Evolutionary conservation across 2,329 filamentous ascomycete genomes (phyloP).

Genomic region (Zopfia rhizophila): DNA sequence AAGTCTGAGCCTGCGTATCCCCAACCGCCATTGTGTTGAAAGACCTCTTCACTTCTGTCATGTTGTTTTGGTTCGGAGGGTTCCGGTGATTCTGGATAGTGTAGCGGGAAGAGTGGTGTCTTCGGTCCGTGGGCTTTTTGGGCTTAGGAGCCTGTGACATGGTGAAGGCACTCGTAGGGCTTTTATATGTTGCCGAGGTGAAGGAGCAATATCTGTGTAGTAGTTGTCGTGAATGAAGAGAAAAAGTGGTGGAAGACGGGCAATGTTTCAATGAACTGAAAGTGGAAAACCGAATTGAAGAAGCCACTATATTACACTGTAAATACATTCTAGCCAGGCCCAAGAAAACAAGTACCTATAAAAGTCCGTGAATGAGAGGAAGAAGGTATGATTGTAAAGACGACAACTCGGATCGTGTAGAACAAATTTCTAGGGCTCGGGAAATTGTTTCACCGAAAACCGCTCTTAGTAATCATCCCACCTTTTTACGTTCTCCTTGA

Average conservation of each 20-base stretch:
- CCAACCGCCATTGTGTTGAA: conserved; percentile 1
- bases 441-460: too few species aligned
- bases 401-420: too few species aligned
- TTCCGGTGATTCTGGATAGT: neutral
- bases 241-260: neutral
- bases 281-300: too few species aligned
- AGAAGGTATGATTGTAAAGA: too few species aligned
- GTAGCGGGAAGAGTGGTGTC: neutral
- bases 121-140: neutral
- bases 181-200: neutral
- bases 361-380: too few species aligned
- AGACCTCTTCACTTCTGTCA: neutral
- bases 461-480: too few species aligned
- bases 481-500: too few species aligned
- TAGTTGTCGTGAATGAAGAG: neutral
- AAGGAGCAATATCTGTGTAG: neutral
- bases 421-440: too few species aligned
- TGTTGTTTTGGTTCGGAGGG: conserved; percentile 1
- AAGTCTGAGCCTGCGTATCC: conserved; percentile 12
- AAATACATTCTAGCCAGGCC: too few species aligned
- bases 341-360: too few species aligned
- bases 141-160: neutral
- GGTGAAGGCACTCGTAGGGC: neutral
- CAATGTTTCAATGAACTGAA: too few species aligned
- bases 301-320: too few species aligned